Conservation (phyloP, 805 yeast genomes). For the Starmerella riodocensis region DNA sequence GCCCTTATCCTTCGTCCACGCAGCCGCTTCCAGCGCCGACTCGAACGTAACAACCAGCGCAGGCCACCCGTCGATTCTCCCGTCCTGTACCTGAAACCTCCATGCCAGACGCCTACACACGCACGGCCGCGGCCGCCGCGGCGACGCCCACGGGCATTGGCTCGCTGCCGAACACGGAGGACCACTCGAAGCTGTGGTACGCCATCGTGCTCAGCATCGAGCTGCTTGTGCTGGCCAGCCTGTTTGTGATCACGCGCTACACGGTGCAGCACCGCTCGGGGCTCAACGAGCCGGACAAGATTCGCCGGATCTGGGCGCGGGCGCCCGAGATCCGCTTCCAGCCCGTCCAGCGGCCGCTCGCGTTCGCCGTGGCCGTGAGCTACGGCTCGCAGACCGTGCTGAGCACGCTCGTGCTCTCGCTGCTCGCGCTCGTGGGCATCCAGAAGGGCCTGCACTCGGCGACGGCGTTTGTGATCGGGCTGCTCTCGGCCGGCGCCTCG, state of each 20-base stretch:
- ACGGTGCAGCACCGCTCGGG: slow-evolving; percentile 22
- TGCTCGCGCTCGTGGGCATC: slow-evolving; percentile 11
- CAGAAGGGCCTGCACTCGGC: neutral
- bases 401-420: slow-evolving; percentile 5
- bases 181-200: slow-evolving; percentile 12
- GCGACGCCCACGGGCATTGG: too few species aligned
- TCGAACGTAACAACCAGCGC: too few species aligned
- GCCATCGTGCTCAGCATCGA: slow-evolving; percentile 14
- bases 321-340: slow-evolving; percentile 24
- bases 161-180: neutral
- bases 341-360: slow-evolving; percentile 21
- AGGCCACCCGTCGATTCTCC: too few species aligned
- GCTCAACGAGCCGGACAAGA: slow-evolving; percentile 23
- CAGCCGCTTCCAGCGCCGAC: too few species aligned
- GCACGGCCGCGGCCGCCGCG: too few species aligned
- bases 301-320: slow-evolving; percentile 25
- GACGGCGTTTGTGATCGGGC: slow-evolving; percentile 3
- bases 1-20: too few species aligned
- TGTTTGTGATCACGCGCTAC: slow-evolving; percentile 17
- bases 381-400: slow-evolving; percentile 22
- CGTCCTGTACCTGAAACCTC: too few species aligned
- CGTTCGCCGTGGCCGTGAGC: slow-evolving; percentile 20
- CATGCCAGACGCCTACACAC: too few species aligned
- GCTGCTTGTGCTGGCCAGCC: slow-evolving; percentile 13
- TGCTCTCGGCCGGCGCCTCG: slow-evolving; percentile 10